Base-by-base conservation (phyloP, 371 early-diverging fungal species). In the Fennellomyces sp. region DNA sequence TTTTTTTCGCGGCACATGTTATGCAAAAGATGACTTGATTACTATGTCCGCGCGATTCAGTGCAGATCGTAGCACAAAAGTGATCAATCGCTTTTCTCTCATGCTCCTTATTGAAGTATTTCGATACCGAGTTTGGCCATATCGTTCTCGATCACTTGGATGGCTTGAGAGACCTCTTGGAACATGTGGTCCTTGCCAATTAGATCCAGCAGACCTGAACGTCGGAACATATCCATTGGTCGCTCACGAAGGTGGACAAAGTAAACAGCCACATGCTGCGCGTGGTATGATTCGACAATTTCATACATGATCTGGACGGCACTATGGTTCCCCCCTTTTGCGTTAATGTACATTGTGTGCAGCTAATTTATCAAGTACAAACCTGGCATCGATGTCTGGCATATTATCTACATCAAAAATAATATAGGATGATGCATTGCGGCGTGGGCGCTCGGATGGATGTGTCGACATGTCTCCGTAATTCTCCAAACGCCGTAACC, bases 341-440 rank as follows among this genome's bases (percentile, higher is more conserved):
- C n/a, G 11, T 36, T n/a, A 5, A 45, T 45, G 23, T 15, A 45
- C 19, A 45, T 45, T 45, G 17, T 39, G 6, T 41, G n/a, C 41
- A n/a, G 12, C n/a, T 13, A 6, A 41, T 2, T 41, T 41, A 5
- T 13, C 41, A 41, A n/a, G 12, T 41, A 41, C 5, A 41, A 61
- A 80, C 88, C 90, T 92, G 21, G 96, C 96, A 73, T 97, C 97
- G 58, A 97, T 81, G 4, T 78, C 78, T 0, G 91, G 87, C 88
- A 97, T 92, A 58, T 90, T 86, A 39, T 87, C 88, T 11, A 94
- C 87, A 73, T 97, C 96, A 76, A 97, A 95, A 21, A 97, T 85
- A 36, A 91, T 90, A 36, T 88, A 85, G 2, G 78, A 71, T 8
- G 83, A 81, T 2, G 86, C 88, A 33, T 78, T 75, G 50, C 89